Base-by-base conservation (phyloP, 257 asterid genomes). In the Rhazya stricta region DNA sequence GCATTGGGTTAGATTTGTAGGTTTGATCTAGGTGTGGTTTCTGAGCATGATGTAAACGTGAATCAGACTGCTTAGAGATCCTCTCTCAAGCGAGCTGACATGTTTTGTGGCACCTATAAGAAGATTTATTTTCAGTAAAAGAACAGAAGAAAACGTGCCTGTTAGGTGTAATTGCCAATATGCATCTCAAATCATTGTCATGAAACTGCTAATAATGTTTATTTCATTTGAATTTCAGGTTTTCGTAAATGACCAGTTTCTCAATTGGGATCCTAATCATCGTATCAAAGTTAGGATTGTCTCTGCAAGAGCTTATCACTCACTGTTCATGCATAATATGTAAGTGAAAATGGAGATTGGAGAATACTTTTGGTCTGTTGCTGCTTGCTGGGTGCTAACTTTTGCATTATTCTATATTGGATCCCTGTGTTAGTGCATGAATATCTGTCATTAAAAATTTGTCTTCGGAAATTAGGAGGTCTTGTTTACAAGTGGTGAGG, bases 271-370 rank as follows among this genome's bases (percentile, higher is more conserved):
- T 67, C 94, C 96, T 2, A 84, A 90, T 85, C 76, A 94, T 70
- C 95, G 92, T 9, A 88, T 94, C 77, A 94, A 94, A 90, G 98
- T 94, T 69, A 83, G 98, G 79, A 94, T 94, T 58, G 97, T 94
- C 77, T 90, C 97, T 16, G 98, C 98, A 18, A 89, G 97, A 82
- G 98, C 98, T 53, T 94, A 94, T 71, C 98, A 94, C 75, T 94
- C 98, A 81, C 85, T 94, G 81, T 94, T 91, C 85, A 91, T 94
- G 97, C 92, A 94, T 89, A 94, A 94, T 79, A 94, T 94, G 98
- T 94, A 74, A 88, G 96, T 71, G 65, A 43, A 56, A 45, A 41
- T 77, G 54, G 34, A 56, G 43, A 73, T 50, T 37, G 7, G 16
- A 39, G 60, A 5, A 27, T 10, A 53, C 15, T 18, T 29, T 43